These are phyloP conservation scores for Trametes polyzona DNA, from an alignment of 1,284 basidiomycete genomes.

Conservation along the genomic window DNA sequence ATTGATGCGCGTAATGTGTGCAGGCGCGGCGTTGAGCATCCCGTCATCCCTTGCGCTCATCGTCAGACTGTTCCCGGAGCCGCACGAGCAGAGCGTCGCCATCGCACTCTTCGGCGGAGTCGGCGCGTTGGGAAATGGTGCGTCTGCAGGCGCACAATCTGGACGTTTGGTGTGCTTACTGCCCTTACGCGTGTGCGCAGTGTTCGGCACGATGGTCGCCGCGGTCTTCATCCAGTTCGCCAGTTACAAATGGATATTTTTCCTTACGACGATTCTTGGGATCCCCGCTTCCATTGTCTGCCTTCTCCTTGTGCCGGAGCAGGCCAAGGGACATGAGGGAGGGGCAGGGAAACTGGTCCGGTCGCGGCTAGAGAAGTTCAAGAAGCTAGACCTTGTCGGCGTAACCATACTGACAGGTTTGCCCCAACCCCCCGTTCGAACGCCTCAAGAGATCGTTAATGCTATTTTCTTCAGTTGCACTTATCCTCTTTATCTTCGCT, in stretches of 20 bases:
- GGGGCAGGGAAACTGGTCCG: slow-evolving; percentile 4
- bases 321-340: slow-evolving; percentile 31
- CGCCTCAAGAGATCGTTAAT: slow-evolving; percentile 9
- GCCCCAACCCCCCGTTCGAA: slow-evolving; percentile 5
- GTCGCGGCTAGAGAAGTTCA: slow-evolving; percentile 14
- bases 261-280: slow-evolving; percentile 38
- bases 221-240: slow-evolving; percentile 38
- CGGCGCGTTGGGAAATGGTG: slow-evolving; percentile 43
- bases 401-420: slow-evolving; percentile 25
- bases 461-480: slow-evolving; percentile 26
- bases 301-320: slow-evolving; percentile 27
- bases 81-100: slow-evolving; percentile 39
- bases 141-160: no score
- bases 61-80: slow-evolving; percentile 42
- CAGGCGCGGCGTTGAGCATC: slow-evolving; percentile 38
- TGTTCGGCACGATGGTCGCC: slow-evolving; percentile 38
- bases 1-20: neutral
- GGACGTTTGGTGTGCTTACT: no score
- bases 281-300: slow-evolving; percentile 35
- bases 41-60: slow-evolving; percentile 45
- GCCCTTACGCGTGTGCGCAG: slow-evolving; percentile 4
- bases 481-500: slow-evolving; percentile 47
- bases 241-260: slow-evolving; percentile 42
- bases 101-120: slow-evolving; percentile 40
- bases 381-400: slow-evolving; percentile 23